Conservation (phyloP, 192 early-diverging fungal species). For the Kickxella alabastrina region DNA sequence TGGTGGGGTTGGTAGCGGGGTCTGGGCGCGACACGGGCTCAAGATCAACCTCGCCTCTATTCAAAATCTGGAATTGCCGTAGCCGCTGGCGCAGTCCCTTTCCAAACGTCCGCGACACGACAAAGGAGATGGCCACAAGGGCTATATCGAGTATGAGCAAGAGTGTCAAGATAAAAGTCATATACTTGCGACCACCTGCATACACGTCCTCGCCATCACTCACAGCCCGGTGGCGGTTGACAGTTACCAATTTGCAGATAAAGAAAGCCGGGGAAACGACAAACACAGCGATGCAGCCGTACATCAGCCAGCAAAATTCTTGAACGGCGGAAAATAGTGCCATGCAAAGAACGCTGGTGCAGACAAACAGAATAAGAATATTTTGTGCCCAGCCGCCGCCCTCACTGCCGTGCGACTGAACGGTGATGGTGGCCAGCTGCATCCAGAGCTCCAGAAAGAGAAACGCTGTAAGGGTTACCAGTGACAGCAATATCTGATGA, state of each 20-base stretch:
- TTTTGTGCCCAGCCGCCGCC: conserved; percentile 19
- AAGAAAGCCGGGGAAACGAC: conserved; percentile 19
- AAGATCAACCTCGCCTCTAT: conserved; percentile 19
- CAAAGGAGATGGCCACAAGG: conserved; percentile 3
- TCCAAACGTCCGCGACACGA: conserved; percentile 23
- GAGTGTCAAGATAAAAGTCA: conserved; percentile 17
- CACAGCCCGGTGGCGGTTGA: conserved; percentile 4
- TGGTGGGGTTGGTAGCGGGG: too few species aligned
- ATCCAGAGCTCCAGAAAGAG: conserved; percentile 44
- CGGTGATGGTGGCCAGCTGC: conserved; percentile 53
- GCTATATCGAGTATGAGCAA: conserved; percentile 20
- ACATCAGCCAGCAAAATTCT: conserved; percentile 40
- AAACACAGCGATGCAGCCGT: conserved; percentile 13
- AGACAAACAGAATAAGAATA: conserved; percentile 6
- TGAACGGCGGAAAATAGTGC: conserved; percentile 23
- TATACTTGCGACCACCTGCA: conserved; percentile 11
- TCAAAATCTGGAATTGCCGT: conserved; percentile 28
- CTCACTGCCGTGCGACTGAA: conserved; percentile 11
- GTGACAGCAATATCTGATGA: conserved; percentile 33
- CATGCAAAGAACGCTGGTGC: conserved; percentile 13
- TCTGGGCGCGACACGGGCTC: conserved; percentile 7
- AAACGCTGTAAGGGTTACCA: conserved; percentile 24
- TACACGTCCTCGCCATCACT: neutral
- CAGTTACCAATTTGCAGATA: conserved; percentile 36
- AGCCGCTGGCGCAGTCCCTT: conserved; percentile 24